Evolutionary conservation across 176 grass and related monocot species (phyloP), one percentile per base, ranked within the genome.

Genomic region (Calamus simplicifolius): DNA sequence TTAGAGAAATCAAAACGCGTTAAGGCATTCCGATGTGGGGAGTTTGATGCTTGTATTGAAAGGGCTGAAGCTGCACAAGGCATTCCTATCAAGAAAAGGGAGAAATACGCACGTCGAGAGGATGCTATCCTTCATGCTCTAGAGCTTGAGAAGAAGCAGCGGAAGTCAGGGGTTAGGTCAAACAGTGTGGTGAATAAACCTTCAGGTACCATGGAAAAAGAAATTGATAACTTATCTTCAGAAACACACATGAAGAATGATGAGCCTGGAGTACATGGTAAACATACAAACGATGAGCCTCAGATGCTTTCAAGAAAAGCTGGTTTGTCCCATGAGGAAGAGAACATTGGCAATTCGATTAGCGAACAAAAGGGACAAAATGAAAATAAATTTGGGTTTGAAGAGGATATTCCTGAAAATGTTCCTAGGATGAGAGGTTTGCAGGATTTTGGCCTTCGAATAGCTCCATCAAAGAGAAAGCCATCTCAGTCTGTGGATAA

Each of bases 31-130:
- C 83, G 93, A 35, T 98, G 93, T 76, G 93, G 93, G 61, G 93
- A 98, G 63, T 98, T 98, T 67, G 93, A 98, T 78, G 93, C 87
- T 29, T 98, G 93, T 82, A 92, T 98, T 82, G 93, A 98, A 67
- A 87, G 72, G 68, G 93, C 93, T 59, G 93, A 98, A 76, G 81
- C 93, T 63, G 78, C 87, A 26, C 84, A 92, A 81, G 93, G 93
- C 25, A 86, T 80, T 68, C 73, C 82, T 69, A 83, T 85, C 52
- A 98, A 92, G 81, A 98, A 92, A 85, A 78, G 93, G 68, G 93
- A 98, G 76, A 98, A 98, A 74, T 98, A 98, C 76, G 93, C 93
- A 73, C 78, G 93, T 4, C 78, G 93, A 73, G 93, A 98, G 56
- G 93, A 98, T 76, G 93, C 93, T 72, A 92, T 98, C 70, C 81